These are phyloP conservation scores for Aspergillus sojae DNA, from an alignment of 2,329 filamentous ascomycete species.

Conservation along the genomic window DNA sequence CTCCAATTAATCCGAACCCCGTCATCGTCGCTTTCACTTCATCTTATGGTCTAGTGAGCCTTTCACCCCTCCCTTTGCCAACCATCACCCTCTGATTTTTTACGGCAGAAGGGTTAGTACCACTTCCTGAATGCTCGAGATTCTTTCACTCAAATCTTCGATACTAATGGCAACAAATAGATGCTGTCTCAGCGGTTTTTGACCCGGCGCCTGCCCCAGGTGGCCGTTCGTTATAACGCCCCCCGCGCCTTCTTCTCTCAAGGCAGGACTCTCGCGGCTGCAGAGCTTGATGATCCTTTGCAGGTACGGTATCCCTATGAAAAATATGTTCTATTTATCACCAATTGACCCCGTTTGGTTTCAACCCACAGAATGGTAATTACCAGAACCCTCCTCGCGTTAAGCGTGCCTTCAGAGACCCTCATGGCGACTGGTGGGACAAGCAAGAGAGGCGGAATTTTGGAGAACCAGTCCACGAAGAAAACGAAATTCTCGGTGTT, in stretches of 20 bases:
- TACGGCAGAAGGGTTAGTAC: conserved; percentile 32
- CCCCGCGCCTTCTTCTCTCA: conserved; percentile 48
- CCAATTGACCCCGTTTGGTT: conserved; percentile 23
- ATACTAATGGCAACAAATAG: conserved; percentile 31
- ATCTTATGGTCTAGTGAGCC: conserved; percentile 23
- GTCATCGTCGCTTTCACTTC: conserved; percentile 24
- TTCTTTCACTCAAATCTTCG: conserved; percentile 3
- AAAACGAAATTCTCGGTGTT: conserved; percentile 88
- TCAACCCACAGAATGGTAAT: conserved; percentile 44
- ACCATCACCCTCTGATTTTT: conserved; percentile 17
- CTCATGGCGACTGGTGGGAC: conserved; percentile 94
- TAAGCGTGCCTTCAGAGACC: conserved; percentile 92
- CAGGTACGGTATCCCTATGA: conserved; percentile 37
- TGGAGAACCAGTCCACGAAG: conserved; percentile 94
- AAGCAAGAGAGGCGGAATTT: conserved; percentile 96
- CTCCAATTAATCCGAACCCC: conserved; percentile 33
- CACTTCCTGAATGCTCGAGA: neutral
- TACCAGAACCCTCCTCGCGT: conserved; percentile 58
- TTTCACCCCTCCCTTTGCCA: conserved; percentile 23
- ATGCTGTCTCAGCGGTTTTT: conserved; percentile 51
- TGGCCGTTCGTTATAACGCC: conserved; percentile 41
- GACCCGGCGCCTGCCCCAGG: conserved; percentile 45
- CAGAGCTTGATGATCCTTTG: conserved; percentile 45
- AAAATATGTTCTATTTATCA: neutral
- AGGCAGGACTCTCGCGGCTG: conserved; percentile 40